Percentiles rank a stretch among this genome's conserved stretches.
Evolutionary conservation across 345 rosid genomes (phyloP).

Genomic region (Raphanus raphanistrum): DNA sequence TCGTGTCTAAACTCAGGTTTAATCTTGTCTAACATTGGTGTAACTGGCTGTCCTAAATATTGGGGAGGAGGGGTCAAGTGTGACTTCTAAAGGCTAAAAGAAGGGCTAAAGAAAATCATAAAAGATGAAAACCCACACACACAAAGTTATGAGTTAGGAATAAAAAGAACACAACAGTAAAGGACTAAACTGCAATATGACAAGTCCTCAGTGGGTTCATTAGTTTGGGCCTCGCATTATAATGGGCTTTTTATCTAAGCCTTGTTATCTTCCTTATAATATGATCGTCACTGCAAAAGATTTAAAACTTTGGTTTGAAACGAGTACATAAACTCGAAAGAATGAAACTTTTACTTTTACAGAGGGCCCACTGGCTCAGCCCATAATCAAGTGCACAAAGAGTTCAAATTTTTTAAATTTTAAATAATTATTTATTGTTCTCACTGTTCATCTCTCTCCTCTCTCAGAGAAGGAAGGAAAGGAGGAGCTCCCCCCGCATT

Average conservation of each 20-base stretch:
- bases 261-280: no score
- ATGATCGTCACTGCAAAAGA: not conserved
- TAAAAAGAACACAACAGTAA: not conserved
- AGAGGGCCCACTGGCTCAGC: not conserved
- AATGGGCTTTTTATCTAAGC: not conserved
- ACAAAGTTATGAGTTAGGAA: not conserved
- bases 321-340: not conserved
- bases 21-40: not conserved
- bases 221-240: not conserved
- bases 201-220: not conserved
- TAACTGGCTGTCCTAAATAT: not conserved
- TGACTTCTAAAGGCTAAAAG: not conserved
- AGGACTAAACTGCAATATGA: not conserved
- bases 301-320: not conserved
- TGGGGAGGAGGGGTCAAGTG: not conserved
- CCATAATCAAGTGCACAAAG: not conserved
- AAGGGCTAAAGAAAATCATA: not conserved
- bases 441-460: not conserved
- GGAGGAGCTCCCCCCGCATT: conserved; percentile 29
- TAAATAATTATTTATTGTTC: not conserved
- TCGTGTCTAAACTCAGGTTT: not conserved
- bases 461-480: conserved; percentile 2
- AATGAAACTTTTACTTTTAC: not conserved
- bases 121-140: not conserved
- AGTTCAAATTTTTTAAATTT: no score